A percentile compares a stretch with the other conserved stretches of the same genome.
phyloP scores from a whole-genome alignment of 2,329 filamentous ascomycete species.

The Orbilia ellipsospora region DNA sequence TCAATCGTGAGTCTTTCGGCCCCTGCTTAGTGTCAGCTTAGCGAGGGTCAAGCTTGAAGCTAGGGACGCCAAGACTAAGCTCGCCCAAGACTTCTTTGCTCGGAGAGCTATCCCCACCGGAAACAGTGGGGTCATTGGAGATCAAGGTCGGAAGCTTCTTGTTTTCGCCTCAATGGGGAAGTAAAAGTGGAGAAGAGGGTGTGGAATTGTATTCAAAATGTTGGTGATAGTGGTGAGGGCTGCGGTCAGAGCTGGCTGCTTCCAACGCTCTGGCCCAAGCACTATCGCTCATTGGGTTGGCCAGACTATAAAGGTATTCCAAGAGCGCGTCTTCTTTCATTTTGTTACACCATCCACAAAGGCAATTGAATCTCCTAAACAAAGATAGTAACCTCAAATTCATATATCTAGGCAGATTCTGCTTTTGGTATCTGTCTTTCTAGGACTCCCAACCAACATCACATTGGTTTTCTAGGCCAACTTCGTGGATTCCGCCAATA shows the following conservation, averaged over 20 bases:
- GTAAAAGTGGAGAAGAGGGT: constrained; percentile 17
- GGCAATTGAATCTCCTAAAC: constrained; percentile 15
- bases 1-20: constrained; percentile 37
- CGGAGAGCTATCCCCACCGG: background rate
- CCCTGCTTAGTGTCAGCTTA: constrained; percentile 33
- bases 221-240: constrained; percentile 27
- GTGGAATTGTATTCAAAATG: constrained; percentile 27
- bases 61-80: constrained; percentile 9
- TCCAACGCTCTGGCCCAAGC: constrained; percentile 11
- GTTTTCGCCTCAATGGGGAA: constrained; percentile 11
- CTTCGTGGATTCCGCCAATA: constrained; percentile 14
- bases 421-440: constrained; percentile 24
- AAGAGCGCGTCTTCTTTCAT: constrained; percentile 5
- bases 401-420: constrained; percentile 26
- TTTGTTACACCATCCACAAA: constrained; percentile 3
- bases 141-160: constrained; percentile 18
- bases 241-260: constrained; percentile 21
- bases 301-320: constrained; percentile 51
- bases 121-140: constrained; percentile 11
- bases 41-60: constrained; percentile 24
- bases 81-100: constrained; percentile 1
- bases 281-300: constrained; percentile 20
- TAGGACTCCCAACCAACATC: constrained; percentile 22
- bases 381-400: constrained; percentile 21
- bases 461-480: constrained; percentile 10